Evolutionary conservation across 176 grass and related monocot species (phyloP), one percentile per base, ranked within the genome.

Genomic region (Cocos nucifera): DNA sequence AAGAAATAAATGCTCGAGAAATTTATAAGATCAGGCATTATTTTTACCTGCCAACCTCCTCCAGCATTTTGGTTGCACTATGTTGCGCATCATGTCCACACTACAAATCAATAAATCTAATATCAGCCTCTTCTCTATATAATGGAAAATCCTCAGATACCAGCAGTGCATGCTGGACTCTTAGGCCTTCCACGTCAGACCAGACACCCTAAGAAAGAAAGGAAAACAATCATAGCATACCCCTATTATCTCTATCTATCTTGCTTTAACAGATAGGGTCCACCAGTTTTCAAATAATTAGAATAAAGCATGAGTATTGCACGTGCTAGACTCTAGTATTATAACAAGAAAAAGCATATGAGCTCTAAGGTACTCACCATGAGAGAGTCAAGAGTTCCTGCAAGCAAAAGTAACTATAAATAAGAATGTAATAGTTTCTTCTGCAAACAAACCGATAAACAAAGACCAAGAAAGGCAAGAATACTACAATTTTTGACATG

Each of bases 351-450:
- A 14, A 24, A 71, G 22, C 48, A 74, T 57, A 19, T 26, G 63
- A 53, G 75, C 51, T 77, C 76, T 35, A 65, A 22, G 4, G 39
- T 53, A 80, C 92, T 97, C 73, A 97, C 87, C 87, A 97, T 91
- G 56, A 97, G 75, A 48, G 92, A 97, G 77, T 97, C 92, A 57
- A 97, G 81, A 15, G 87, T 97, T 88, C 92, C 87, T 97, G 86
- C 83, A 82, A 71, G 67, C 44, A 79, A 70, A 17, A 70, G 1
- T 25, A 30, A 54, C 17, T 30, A 14, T 6, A 69, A 51, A 30
- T 19, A 54, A 12, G 14, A n/a, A 53, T 5, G 35, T 3, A 12
- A 67, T 15, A 67, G 18, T 7, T 39, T 23, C 53, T 6, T 3
- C 15, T 55, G 15, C 3, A 39, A 61, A 39, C 24, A 30, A 61